Base-by-base conservation (phyloP, 352 stramenopile genomes). In the Globisporangium nagaii region DNA sequence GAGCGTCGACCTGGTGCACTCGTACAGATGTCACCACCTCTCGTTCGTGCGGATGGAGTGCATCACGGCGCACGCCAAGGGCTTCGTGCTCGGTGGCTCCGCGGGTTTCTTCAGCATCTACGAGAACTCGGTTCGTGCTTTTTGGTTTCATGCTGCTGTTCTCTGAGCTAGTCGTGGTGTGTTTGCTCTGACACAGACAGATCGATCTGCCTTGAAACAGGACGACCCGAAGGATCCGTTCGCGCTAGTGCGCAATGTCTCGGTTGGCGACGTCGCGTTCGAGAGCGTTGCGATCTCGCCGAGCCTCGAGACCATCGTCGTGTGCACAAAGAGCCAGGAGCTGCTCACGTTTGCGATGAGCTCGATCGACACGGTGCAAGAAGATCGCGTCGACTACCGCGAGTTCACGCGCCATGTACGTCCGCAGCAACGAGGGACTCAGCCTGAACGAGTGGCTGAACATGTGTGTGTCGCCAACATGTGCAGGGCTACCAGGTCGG, bases 211-310 rank as follows among this genome's bases (percentile, higher is more conserved):
- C 39, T 8, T 24, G n/a, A 3, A n/a, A n/a, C 47, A 92, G 79
- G 79, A 92, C 34, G 82, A 92, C 20, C 60, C 65, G 1, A 92
- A 89, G 56, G 82, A 92, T 25, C 82, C 82, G 10, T 90, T 92
- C 47, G 65, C 77, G 27, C 86, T 92, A 40, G 78, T 92, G 22
- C 75, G 79, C 2, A 82, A 70, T 11, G 72, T 90, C 15, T 75
- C 72, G 10, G 79, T 89, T 4, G 80, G 75, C 3, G 82, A 90
- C n/a, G 63, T 88, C 19, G 71, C 82, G 1, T 88, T 93, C 35
- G 82, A 90, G 44, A 88, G 73, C 49, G 64, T 93, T 17, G 60
- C 78, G 31, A 58, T 93, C 0, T 93, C 82, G 3, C 78, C 82
- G 7, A 86, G 66, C 56, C 66, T 77, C 8, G 82, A 93, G 50